Percentiles rank a stretch among this genome's conserved stretches.
phyloP scores from a whole-genome alignment of 2,329 filamentous ascomycete genomes.

The Aspergillus glaucus region DNA sequence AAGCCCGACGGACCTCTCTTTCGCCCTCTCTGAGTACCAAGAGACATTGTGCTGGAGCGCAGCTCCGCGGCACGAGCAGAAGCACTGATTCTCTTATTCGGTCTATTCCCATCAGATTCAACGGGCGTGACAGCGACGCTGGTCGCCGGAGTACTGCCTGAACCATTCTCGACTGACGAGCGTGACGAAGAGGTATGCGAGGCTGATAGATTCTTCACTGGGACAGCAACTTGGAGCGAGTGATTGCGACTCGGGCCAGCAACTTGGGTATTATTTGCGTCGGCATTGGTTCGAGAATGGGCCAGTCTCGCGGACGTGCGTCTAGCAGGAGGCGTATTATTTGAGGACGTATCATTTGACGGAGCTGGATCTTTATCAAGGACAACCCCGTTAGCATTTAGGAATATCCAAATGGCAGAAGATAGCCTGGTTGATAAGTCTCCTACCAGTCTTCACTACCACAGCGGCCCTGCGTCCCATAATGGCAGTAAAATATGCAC shows the following conservation, averaged over 20 bases:
- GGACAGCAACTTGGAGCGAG: constrained; percentile 26
- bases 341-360: not conserved
- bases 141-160: constrained; percentile 55
- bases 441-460: not conserved
- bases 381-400: not conserved
- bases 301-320: constrained; percentile 20
- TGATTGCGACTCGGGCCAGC: not conserved
- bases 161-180: constrained; percentile 34
- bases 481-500: not conserved
- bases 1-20: constrained; percentile 43
- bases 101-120: constrained; percentile 29
- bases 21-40: constrained; percentile 24
- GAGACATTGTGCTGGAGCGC: constrained; percentile 42
- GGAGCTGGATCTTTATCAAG: not conserved
- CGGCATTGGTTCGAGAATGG: constrained; percentile 5
- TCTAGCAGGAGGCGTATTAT: constrained; percentile 7
- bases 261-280: constrained; percentile 4
- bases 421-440: not conserved
- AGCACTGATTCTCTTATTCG: constrained; percentile 34
- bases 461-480: not conserved
- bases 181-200: constrained; percentile 28
- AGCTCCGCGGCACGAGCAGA: constrained; percentile 43
- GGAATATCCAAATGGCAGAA: not conserved
- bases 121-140: constrained; percentile 53
- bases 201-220: constrained; percentile 18